Evolutionary conservation across 371 early-diverging fungal species (phyloP).

Genomic region (Mucor plumbeus): DNA sequence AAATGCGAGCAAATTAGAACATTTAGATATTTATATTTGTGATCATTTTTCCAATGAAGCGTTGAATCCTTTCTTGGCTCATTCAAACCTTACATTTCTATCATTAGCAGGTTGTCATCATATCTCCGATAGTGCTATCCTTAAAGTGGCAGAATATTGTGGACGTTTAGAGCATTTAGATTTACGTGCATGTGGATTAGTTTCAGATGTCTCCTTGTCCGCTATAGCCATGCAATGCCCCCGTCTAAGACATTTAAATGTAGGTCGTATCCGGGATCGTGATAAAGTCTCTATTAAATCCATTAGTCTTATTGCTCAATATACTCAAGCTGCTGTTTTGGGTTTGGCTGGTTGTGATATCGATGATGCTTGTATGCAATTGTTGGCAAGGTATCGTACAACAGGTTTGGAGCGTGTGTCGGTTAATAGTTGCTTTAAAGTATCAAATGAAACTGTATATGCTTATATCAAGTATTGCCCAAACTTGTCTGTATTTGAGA

Average conservation of each 20-base stretch:
- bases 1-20: slow-evolving; percentile 28
- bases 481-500: slow-evolving; percentile 61
- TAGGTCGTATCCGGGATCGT: slow-evolving; percentile 59
- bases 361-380: slow-evolving; percentile 54
- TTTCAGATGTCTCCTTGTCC: slow-evolving; percentile 56
- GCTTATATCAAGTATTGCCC: slow-evolving; percentile 56
- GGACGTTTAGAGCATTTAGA: slow-evolving; percentile 56
- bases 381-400: slow-evolving; percentile 47
- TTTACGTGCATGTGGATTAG: slow-evolving; percentile 59
- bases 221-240: slow-evolving; percentile 55
- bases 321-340: slow-evolving; percentile 54
- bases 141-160: slow-evolving; percentile 50
- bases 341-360: slow-evolving; percentile 67
- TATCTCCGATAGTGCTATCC: slow-evolving; percentile 53
- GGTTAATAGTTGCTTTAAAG: slow-evolving; percentile 55
- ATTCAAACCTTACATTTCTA: slow-evolving; percentile 43
- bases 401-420: slow-evolving; percentile 58
- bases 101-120: slow-evolving; percentile 62
- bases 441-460: slow-evolving; percentile 55
- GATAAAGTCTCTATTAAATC: slow-evolving; percentile 52
- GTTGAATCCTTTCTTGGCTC: slow-evolving; percentile 31
- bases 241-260: slow-evolving; percentile 58
- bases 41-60: slow-evolving; percentile 35
- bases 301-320: slow-evolving; percentile 54
- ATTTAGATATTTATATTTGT: slow-evolving; percentile 50